Evolutionary conservation across 2,329 filamentous ascomycete genomes (phyloP).

Genomic region (Xylaria arbuscula): DNA sequence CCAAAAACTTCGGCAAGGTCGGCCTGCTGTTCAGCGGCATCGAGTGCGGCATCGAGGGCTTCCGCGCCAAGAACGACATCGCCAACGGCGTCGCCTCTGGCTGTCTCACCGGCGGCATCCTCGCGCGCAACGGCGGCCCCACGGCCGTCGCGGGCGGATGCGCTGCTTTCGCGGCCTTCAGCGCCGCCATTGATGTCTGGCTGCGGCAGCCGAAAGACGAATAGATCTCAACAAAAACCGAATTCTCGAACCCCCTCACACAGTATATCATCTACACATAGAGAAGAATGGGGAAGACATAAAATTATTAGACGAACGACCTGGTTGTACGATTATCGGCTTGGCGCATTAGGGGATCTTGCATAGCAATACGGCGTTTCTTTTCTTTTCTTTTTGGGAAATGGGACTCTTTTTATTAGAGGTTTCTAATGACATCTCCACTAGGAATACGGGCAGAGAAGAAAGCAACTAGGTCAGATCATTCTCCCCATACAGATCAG

Average conservation of each 20-base stretch:
- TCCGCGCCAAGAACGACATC: slow-evolving; percentile 93
- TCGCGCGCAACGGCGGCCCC: slow-evolving; percentile 88
- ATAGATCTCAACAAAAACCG: slow-evolving; percentile 44
- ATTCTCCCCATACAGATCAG: slow-evolving; percentile 9
- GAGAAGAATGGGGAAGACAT: neutral
- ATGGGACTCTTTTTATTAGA: slow-evolving; percentile 18
- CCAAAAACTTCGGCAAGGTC: slow-evolving; percentile 95
- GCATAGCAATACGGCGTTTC: slow-evolving; percentile 43
- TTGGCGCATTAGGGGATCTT: slow-evolving; percentile 33
- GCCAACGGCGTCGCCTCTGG: slow-evolving; percentile 88
- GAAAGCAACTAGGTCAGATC: neutral
- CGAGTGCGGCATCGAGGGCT: slow-evolving; percentile 94
- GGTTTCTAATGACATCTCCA: slow-evolving; percentile 41
- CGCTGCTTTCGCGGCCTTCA: slow-evolving; percentile 93
- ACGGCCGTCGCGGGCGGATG: slow-evolving; percentile 90
- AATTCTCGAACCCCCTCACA: neutral
- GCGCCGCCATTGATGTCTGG: slow-evolving; percentile 89
- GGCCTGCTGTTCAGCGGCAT: slow-evolving; percentile 91
- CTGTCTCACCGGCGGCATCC: slow-evolving; percentile 88
- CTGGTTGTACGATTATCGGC: slow-evolving; percentile 27
- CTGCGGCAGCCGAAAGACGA: slow-evolving; percentile 81
- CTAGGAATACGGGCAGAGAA: slow-evolving; percentile 33
- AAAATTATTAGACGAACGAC: slow-evolving; percentile 10
- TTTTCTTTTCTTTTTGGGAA: slow-evolving; percentile 21
- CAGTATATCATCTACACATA: neutral